Percentiles rank a stretch among this genome's conserved stretches.
These are phyloP conservation scores for Nitzschia sp. DNA, from an alignment of 108 stramenopile genomes.

Conservation along the genomic window DNA sequence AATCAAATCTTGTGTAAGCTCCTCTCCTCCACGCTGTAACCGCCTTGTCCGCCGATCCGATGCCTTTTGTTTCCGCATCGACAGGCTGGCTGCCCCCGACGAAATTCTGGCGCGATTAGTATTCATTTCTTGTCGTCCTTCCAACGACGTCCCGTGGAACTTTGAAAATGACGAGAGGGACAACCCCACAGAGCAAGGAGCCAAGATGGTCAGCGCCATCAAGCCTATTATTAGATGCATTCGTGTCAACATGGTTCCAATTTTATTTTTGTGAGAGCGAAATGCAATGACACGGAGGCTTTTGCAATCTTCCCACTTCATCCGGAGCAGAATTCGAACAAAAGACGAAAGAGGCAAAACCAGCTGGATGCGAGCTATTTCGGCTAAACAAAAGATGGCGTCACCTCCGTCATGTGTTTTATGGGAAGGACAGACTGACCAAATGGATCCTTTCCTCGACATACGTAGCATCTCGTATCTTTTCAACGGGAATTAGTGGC, in stretches of 20 bases:
- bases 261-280: neutral
- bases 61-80: constrained; percentile 88
- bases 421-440: no score
- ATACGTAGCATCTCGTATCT: no score
- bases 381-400: no score
- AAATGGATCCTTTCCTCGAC: no score
- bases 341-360: no score
- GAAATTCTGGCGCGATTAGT: neutral
- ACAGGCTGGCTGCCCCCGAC: neutral
- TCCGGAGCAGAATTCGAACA: no score
- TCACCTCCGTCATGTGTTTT: no score
- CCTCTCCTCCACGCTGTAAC: constrained; percentile 54
- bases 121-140: neutral
- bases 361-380: no score
- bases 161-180: constrained; percentile 30
- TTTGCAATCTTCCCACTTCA: no score
- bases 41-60: constrained; percentile 77
- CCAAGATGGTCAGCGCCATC: neutral
- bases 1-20: constrained; percentile 22
- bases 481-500: no score
- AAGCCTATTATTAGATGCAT: neutral
- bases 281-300: no score
- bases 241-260: neutral
- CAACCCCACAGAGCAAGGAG: neutral
- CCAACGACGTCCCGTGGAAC: constrained; percentile 28